Evolutionary conservation across 805 yeast genomes (phyloP).

Genomic region (Torulaspora microellipsoides): DNA sequence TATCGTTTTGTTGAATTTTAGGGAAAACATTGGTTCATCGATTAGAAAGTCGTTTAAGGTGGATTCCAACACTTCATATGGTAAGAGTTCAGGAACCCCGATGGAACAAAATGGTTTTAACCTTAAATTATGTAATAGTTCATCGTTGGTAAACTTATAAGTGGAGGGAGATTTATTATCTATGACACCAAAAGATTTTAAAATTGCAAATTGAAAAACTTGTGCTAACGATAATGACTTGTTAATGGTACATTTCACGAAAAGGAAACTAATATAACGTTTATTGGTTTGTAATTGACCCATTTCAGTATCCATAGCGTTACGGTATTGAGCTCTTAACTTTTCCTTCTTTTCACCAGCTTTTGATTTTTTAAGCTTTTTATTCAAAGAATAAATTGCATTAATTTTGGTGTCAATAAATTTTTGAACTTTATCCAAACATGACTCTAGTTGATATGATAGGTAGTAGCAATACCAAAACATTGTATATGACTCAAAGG

Average conservation of each 20-base stretch:
- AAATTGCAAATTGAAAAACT: slow-evolving; percentile 31
- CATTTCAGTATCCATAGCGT: slow-evolving; percentile 32
- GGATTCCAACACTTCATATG: slow-evolving; percentile 33
- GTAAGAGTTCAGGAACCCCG: slow-evolving; percentile 69
- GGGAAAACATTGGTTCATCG: slow-evolving; percentile 17
- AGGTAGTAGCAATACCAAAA: slow-evolving; percentile 65
- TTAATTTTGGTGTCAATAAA: slow-evolving; percentile 36
- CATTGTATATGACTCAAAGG: slow-evolving; percentile 62
- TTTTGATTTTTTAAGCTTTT: slow-evolving; percentile 44
- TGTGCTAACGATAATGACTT: slow-evolving; percentile 35
- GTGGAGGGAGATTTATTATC: slow-evolving; percentile 24
- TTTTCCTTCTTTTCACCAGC: slow-evolving; percentile 47
- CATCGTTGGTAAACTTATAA: slow-evolving; percentile 27
- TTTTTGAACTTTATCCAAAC: slow-evolving; percentile 35
- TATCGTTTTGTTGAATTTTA: slow-evolving; percentile 16
- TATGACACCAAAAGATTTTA: slow-evolving; percentile 25
- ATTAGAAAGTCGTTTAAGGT: slow-evolving; percentile 22
- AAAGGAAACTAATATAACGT: slow-evolving; percentile 24
- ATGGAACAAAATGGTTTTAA: slow-evolving; percentile 77
- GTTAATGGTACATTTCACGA: slow-evolving; percentile 23
- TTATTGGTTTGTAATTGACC: slow-evolving; percentile 35
- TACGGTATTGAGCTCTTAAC: slow-evolving; percentile 35
- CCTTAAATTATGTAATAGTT: slow-evolving; percentile 48
- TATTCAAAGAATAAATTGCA: slow-evolving; percentile 33
- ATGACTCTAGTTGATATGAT: slow-evolving; percentile 43